These are phyloP conservation scores for Solanum sitiens DNA, from an alignment of 257 asterid genomes.

Conservation along the genomic window DNA sequence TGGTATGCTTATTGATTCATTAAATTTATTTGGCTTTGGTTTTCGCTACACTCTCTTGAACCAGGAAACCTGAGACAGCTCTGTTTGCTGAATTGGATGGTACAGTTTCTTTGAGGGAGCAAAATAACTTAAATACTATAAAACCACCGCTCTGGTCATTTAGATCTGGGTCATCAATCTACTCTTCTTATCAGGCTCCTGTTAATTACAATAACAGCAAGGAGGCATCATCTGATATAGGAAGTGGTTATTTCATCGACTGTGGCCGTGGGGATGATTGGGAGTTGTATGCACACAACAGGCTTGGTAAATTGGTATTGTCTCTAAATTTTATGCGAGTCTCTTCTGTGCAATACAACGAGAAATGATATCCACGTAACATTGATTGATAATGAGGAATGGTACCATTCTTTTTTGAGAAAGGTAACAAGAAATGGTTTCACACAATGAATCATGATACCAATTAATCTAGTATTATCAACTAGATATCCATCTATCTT, in stretches of 20 bases:
- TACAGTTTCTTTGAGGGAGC: constrained; percentile 54
- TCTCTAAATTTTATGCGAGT: background rate
- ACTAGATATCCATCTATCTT: background rate
- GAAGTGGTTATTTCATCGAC: constrained; percentile 62
- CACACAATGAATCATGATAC: background rate
- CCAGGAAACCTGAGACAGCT: constrained; percentile 64
- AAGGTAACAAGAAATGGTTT: background rate
- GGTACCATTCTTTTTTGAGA: background rate
- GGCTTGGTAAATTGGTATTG: constrained; percentile 68
- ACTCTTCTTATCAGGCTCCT: constrained; percentile 87
- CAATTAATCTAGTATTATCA: background rate
- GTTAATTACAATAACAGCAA: constrained; percentile 13
- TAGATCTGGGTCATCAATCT: constrained; percentile 65
- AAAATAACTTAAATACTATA: constrained; percentile 27
- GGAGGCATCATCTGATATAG: constrained; percentile 43
- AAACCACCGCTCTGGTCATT: constrained; percentile 87
- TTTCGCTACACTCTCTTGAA: background rate
- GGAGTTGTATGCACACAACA: constrained; percentile 74
- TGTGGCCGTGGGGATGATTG: constrained; percentile 88
- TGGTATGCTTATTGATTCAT: background rate
- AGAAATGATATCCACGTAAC: background rate
- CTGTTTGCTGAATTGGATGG: constrained; percentile 85
- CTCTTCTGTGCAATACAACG: background rate
- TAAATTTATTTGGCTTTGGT: background rate
- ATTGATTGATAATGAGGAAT: background rate